Conservation (phyloP, 805 yeast genomes). For the Suhomyces canberraensis region DNA sequence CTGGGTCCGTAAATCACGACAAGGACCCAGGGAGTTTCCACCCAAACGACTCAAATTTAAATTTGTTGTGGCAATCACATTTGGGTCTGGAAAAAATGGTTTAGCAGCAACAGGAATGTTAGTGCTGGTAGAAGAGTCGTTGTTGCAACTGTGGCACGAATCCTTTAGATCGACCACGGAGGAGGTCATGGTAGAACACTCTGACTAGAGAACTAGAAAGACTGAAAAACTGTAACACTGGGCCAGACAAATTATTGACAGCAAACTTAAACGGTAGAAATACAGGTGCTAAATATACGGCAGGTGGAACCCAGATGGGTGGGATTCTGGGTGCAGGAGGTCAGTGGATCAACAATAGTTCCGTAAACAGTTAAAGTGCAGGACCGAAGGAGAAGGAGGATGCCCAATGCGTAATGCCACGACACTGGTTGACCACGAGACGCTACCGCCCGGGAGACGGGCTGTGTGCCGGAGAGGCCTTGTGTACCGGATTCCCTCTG, state of each 20-base stretch:
- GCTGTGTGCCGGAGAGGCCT: too few relatives aligned
- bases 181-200: too few relatives aligned
- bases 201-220: too few relatives aligned
- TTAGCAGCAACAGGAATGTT: neutral
- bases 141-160: neutral
- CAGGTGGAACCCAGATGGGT: neutral
- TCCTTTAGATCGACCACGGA: too few relatives aligned
- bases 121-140: neutral
- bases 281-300: neutral
- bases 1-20: neutral
- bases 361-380: neutral
- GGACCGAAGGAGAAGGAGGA: too few relatives aligned
- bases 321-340: neutral
- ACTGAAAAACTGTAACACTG: too few relatives aligned
- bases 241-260: too few relatives aligned
- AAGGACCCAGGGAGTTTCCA: neutral
- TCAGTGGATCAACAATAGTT: neutral
- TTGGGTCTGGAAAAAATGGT: slow-evolving; percentile 7
- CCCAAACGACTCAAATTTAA: slow-evolving; percentile 8
- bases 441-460: too few relatives aligned
- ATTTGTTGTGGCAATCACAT: slow-evolving; percentile 12
- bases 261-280: neutral
- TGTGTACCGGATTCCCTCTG: too few relatives aligned
- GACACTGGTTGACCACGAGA: too few relatives aligned
- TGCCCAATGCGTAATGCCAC: too few relatives aligned